These are phyloP conservation scores for Leccinum boreale DNA, from an alignment of 768 basidiomycete genomes.

Conservation along the genomic window DNA sequence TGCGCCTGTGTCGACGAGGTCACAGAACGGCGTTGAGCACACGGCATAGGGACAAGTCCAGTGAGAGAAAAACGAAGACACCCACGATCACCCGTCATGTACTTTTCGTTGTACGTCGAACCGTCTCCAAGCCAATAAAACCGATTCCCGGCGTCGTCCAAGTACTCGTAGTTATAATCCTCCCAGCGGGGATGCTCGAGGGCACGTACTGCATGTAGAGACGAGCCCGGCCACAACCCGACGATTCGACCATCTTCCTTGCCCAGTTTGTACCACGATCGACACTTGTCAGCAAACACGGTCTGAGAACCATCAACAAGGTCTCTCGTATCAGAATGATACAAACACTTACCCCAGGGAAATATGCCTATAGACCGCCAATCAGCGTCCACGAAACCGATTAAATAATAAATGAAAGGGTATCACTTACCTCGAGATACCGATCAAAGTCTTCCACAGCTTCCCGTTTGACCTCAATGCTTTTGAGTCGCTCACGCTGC, in stretches of 20 bases:
- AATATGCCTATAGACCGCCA: constrained; percentile 8
- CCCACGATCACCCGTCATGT: constrained; percentile 35
- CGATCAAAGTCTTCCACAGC: constrained; percentile 63
- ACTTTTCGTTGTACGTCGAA: constrained; percentile 50
- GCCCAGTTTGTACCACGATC: constrained; percentile 64
- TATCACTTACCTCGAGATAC: constrained; percentile 46
- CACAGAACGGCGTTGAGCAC: constrained; percentile 7
- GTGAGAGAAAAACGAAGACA: constrained; percentile 30
- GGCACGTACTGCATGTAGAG: constrained; percentile 47
- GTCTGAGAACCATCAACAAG: constrained; percentile 36
- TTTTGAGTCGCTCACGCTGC: constrained; percentile 59
- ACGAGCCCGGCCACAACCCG: constrained; percentile 60
- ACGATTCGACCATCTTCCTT: constrained; percentile 53
- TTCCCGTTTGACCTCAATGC: constrained; percentile 54
- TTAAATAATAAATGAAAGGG: too few species aligned
- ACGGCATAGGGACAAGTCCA: constrained; percentile 35
- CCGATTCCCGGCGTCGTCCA: constrained; percentile 43
- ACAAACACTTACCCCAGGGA: constrained; percentile 8
- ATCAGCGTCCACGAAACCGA: not conserved
- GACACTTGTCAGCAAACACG: constrained; percentile 55
- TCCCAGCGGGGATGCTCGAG: constrained; percentile 62
- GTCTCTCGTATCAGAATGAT: not conserved
- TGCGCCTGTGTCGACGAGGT: not conserved
- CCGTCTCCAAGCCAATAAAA: constrained; percentile 64
- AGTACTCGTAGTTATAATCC: constrained; percentile 51